phyloP scores from a whole-genome alignment of 805 yeast species.

The Sugiyamaella boreocaroliniensis region DNA sequence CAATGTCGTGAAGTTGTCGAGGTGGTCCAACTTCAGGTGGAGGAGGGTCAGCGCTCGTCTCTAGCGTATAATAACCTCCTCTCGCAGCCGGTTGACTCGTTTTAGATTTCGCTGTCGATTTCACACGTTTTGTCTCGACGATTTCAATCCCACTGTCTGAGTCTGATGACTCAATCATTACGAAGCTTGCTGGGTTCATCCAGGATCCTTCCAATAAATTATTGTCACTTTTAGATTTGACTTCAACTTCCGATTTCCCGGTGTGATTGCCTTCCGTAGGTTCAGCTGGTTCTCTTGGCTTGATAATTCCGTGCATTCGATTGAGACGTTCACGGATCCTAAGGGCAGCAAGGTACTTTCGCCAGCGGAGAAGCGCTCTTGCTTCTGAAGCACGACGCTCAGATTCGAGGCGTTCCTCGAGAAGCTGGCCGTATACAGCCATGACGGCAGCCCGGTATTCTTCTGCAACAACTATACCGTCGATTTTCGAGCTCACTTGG shows the following conservation, averaged over 20 bases:
- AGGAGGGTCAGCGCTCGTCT: neutral
- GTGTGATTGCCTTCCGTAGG: neutral
- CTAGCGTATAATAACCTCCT: neutral
- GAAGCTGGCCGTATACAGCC: constrained; percentile 43
- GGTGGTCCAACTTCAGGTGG: no score
- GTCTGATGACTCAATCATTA: neutral
- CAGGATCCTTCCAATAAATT: neutral
- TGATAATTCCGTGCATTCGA: constrained; percentile 20
- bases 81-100: neutral
- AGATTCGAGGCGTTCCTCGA: constrained; percentile 44
- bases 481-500: constrained; percentile 53
- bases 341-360: constrained; percentile 30
- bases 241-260: constrained; percentile 4
- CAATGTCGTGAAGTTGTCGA: no score
- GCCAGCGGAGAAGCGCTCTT: constrained; percentile 32
- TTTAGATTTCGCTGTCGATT: neutral
- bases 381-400: constrained; percentile 40
- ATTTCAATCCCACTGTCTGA: neutral
- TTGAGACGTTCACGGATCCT: constrained; percentile 21
- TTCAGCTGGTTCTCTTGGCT: constrained; percentile 2
- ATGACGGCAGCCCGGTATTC: constrained; percentile 56
- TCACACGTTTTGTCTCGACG: neutral
- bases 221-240: constrained; percentile 8
- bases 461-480: constrained; percentile 69
- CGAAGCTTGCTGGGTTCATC: neutral